These are phyloP conservation scores for Gnomoniopsis smithogilvyi DNA, from an alignment of 2,329 filamentous ascomycete genomes.

Conservation along the genomic window DNA sequence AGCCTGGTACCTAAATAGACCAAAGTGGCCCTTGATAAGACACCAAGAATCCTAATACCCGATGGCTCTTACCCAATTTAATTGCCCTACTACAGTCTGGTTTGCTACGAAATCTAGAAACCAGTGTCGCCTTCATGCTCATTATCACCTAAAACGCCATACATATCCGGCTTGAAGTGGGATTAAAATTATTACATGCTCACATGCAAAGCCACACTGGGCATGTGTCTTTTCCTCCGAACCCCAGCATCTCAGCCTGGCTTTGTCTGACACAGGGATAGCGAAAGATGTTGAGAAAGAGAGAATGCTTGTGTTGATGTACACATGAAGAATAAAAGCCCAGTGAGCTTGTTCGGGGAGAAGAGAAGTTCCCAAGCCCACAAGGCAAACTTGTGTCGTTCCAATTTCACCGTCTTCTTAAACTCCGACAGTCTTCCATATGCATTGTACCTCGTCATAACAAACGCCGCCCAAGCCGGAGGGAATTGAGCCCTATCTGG, in stretches of 20 bases:
- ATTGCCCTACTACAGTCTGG: too few species aligned
- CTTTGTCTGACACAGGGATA: background rate
- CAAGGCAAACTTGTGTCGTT: conserved; percentile 2
- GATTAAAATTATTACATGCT: conserved; percentile 17
- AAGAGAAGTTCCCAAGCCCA: background rate
- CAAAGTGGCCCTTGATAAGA: too few species aligned
- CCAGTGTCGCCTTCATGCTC: background rate
- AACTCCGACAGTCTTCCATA: background rate
- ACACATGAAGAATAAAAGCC: background rate
- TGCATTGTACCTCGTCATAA: background rate
- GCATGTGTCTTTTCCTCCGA: background rate
- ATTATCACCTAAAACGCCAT: background rate
- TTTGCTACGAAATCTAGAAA: too few species aligned
- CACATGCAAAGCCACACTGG: conserved; percentile 10
- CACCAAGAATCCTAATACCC: too few species aligned
- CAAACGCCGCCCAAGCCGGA: background rate
- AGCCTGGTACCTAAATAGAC: too few species aligned
- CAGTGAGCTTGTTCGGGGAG: background rate
- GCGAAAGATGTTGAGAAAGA: background rate
- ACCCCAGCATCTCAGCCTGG: background rate
- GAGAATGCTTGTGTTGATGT: background rate
- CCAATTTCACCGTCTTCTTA: conserved; percentile 4
- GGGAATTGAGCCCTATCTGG: background rate
- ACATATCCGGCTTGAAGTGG: background rate
- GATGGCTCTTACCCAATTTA: too few species aligned